phyloP scores from a whole-genome alignment of 2,329 filamentous ascomycete species.

The Tetracladium maxilliforme region DNA sequence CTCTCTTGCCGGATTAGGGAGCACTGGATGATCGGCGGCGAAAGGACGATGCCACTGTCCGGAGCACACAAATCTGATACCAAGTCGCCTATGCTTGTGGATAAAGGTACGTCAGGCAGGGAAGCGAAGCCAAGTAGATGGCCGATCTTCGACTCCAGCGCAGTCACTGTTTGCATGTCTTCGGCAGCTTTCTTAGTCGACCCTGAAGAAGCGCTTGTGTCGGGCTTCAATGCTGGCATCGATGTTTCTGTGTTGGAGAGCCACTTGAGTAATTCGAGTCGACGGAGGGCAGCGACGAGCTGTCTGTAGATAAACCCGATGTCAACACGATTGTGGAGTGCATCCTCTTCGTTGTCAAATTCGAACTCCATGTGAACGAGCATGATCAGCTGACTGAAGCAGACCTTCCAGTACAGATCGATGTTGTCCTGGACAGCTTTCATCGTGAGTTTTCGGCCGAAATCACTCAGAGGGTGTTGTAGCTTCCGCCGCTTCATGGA shows the following conservation, averaged over 20 bases:
- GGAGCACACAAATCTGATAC: constrained; percentile 49
- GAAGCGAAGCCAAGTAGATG: constrained; percentile 48
- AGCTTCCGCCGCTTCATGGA: constrained; percentile 12
- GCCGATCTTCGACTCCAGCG: constrained; percentile 42
- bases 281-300: constrained; percentile 55
- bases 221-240: constrained; percentile 27
- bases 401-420: constrained; percentile 54
- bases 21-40: constrained; percentile 44
- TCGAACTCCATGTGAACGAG: constrained; percentile 79
- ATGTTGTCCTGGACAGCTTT: constrained; percentile 69
- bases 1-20: constrained; percentile 43
- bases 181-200: constrained; percentile 25
- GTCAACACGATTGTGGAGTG: constrained; percentile 45
- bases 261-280: constrained; percentile 62
- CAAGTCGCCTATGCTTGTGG: constrained; percentile 49
- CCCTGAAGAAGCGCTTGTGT: constrained; percentile 17
- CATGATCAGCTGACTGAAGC: constrained; percentile 71
- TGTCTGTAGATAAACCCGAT: constrained; percentile 55
- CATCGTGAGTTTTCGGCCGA: constrained; percentile 62
- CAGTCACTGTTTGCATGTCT: constrained; percentile 35
- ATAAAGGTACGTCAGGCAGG: constrained; percentile 31
- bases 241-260: constrained; percentile 43
- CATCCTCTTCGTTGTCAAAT: constrained; percentile 57
- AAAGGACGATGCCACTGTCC: constrained; percentile 51
- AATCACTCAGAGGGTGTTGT: constrained; percentile 46